Percentiles rank a stretch among this genome's conserved stretches.
These are phyloP conservation scores for Garcia nutans DNA, from an alignment of 345 rosid species.

Conservation along the genomic window DNA sequence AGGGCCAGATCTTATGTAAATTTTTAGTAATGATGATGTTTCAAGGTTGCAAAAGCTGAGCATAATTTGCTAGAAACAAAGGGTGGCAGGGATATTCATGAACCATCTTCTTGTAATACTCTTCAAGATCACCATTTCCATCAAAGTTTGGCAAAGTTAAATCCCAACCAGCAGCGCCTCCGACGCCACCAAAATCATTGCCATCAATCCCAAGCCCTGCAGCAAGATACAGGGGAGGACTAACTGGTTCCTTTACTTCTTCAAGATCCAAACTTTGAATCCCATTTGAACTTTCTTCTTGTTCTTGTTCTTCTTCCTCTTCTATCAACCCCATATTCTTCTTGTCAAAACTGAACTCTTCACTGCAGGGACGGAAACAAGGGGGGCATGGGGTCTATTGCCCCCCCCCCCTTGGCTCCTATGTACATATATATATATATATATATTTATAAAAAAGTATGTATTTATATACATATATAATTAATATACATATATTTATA, in stretches of 20 bases:
- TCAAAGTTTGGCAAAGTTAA: conserved; percentile 40
- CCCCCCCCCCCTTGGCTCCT: too few relatives aligned
- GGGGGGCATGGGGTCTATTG: too few relatives aligned
- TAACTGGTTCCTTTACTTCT: conserved; percentile 45
- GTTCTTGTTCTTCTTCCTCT: conserved; percentile 41
- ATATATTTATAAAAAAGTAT: too few relatives aligned
- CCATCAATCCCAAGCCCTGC: conserved; percentile 59
- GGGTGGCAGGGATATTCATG: conserved; percentile 74
- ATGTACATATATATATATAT: too few relatives aligned
- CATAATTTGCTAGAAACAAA: conserved; percentile 65
- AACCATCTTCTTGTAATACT: conserved; percentile 53
- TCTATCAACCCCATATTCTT: conserved; percentile 36
- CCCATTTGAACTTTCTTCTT: conserved; percentile 16
- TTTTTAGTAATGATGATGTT: not conserved
- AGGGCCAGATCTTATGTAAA: not conserved
- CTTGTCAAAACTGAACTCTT: conserved; percentile 54
- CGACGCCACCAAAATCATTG: conserved; percentile 20
- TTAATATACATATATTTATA: too few relatives aligned
- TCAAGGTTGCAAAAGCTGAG: conserved; percentile 57
- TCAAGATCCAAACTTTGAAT: conserved; percentile 18
- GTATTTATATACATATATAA: too few relatives aligned
- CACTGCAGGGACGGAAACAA: too few relatives aligned
- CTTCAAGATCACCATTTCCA: conserved; percentile 43
- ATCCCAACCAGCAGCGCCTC: conserved; percentile 27
- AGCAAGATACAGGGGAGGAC: conserved; percentile 72